phyloP scores from a whole-genome alignment of 768 basidiomycete genomes.

The Boletus eberwhitei region DNA sequence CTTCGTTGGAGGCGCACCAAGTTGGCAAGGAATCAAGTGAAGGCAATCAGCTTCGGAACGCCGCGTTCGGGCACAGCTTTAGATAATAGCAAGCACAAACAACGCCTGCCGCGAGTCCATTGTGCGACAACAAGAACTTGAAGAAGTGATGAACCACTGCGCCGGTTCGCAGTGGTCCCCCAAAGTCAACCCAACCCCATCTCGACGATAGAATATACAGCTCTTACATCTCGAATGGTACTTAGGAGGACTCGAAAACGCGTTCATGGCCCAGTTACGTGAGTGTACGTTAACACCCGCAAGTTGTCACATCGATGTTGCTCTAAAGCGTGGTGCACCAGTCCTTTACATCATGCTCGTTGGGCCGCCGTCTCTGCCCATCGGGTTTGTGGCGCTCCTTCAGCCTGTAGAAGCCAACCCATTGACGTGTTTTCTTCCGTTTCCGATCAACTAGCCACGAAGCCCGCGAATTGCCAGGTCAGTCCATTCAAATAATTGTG shows the following conservation, averaged over 20 bases:
- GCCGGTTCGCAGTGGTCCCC: neutral
- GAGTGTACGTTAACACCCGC: conserved; percentile 13
- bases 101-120: neutral
- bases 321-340: neutral
- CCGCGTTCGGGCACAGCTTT: neutral
- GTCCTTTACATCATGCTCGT: neutral
- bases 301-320: neutral
- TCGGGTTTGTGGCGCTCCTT: neutral
- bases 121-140: neutral
- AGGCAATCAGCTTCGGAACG: too few species aligned
- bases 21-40: too few species aligned
- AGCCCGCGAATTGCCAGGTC: neutral
- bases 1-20: neutral
- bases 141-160: neutral
- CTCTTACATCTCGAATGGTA: neutral
- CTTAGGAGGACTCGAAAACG: neutral
- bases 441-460: neutral
- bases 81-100: neutral
- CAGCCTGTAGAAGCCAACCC: neutral
- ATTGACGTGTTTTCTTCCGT: conserved; percentile 6
- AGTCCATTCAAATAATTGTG: conserved; percentile 24
- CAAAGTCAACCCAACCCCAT: neutral
- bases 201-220: neutral
- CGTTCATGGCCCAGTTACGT: neutral
- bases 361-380: neutral